Evolutionary conservation across 1,284 basidiomycete genomes (phyloP), one percentile per base, ranked within the genome.

Genomic region (Leccinum huronense): DNA sequence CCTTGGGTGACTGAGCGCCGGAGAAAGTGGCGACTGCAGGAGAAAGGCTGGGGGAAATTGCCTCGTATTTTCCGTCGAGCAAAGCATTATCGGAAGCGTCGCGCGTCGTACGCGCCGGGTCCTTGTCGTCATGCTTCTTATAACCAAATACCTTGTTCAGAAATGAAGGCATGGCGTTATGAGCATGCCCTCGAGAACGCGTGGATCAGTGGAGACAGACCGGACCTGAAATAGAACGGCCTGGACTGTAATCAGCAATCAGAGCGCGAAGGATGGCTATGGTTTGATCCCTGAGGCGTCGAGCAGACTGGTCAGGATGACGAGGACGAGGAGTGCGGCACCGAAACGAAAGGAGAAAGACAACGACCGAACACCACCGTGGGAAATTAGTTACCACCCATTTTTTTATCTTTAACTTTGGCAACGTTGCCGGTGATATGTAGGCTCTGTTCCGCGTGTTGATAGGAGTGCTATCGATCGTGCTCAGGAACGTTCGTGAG

Each of bases 131-230:
- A 40, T 83, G 81, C 78, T 85, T 90, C 79, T 85, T 90, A 77
- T 89, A 84, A 77, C 86, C 86, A 71, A 91, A 88, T 69, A 91
- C 86, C 73, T 88, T 91, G 76, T 86, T 85, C 71, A 91, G 77
- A 79, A 91, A 89, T 67, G 88, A 87, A 73, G 88, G 86, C 88
- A 90, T 90, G 58, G 71, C 70, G 63, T 61, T 34, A 57, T 36
- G 42, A 68, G 65, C 69, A 67, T 55, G 71, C 64, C 61, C 60
- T 55, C 48, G 30, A 31, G 34, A n/a, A 59, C 55, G 63, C 57
- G 63, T 59, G 61, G 61, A 59, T 67, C 61, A 70, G 57, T 13
- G 51, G 59, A 16, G 55, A 59, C 30, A 60, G 66, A 62, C 61
- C 55, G 53, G 63, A 58, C 13, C 55, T 69, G 30, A 45, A 55